phyloP scores from a whole-genome alignment of 208 protist genomes.

The Angomonas ambiguus region DNA sequence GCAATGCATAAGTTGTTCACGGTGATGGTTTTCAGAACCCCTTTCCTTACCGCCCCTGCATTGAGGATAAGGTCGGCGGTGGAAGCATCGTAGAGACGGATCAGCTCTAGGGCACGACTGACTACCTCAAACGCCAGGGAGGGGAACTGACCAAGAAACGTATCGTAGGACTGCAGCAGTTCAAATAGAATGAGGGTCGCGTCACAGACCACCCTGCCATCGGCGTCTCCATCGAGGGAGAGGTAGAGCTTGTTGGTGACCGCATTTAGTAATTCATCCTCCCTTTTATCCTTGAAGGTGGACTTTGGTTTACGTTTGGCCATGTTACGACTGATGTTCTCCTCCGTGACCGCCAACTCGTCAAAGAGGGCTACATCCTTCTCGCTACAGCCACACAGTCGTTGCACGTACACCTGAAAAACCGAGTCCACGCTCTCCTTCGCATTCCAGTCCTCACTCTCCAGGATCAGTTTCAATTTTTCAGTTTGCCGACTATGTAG shows the following conservation, averaged over 20 bases:
- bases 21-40: constrained; percentile 75
- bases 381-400: constrained; percentile 48
- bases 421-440: constrained; percentile 38
- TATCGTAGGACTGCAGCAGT: constrained; percentile 70
- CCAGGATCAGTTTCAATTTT: constrained; percentile 58
- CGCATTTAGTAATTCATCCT: constrained; percentile 16
- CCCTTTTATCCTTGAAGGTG: neutral
- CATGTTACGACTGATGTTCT: neutral
- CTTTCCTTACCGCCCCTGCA: constrained; percentile 74
- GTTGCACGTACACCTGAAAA: constrained; percentile 64
- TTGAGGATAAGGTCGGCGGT: constrained; percentile 73
- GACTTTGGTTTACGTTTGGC: constrained; percentile 5
- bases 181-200: constrained; percentile 74
- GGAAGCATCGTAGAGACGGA: constrained; percentile 71
- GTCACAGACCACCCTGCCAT: constrained; percentile 62
- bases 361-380: constrained; percentile 27
- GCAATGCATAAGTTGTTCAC: constrained; percentile 75
- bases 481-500: constrained; percentile 54
- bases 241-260: constrained; percentile 25
- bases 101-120: constrained; percentile 67
- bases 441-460: constrained; percentile 64
- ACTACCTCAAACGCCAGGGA: constrained; percentile 81
- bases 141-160: constrained; percentile 66
- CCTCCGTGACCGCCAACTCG: neutral
- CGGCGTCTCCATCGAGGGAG: constrained; percentile 27